A percentile compares a stretch with the other conserved stretches of the same genome.
Evolutionary conservation across 2,329 filamentous ascomycete genomes (phyloP).

Genomic region (Ceratocystis cacaofunesta): DNA sequence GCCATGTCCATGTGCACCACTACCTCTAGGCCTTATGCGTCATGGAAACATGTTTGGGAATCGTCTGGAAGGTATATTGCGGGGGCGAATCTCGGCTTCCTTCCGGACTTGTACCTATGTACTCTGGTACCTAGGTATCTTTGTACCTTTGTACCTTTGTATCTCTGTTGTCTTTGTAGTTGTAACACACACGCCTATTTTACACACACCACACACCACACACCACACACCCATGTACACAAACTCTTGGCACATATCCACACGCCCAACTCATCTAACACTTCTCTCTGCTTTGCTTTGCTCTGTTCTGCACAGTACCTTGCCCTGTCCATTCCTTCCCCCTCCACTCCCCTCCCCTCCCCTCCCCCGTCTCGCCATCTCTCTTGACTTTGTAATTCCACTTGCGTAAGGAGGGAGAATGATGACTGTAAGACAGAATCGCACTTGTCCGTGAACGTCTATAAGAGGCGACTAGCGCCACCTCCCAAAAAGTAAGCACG

Average conservation of each 20-base stretch:
- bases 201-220: neutral
- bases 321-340: neutral
- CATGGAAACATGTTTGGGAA: constrained; percentile 4
- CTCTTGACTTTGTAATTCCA: neutral
- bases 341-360: neutral
- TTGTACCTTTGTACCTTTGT: neutral
- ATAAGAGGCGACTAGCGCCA: neutral
- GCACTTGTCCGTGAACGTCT: neutral
- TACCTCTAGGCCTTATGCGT: neutral
- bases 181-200: neutral
- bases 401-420: neutral
- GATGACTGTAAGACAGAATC: neutral
- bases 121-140: neutral
- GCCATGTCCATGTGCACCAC: neutral
- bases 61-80: constrained; percentile 7
- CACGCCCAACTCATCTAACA: too few relatives aligned
- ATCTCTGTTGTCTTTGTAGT: neutral
- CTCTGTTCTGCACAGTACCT: neutral
- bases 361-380: neutral
- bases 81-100: constrained; percentile 11
- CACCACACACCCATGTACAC: neutral
- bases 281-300: too few relatives aligned
- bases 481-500: neutral
- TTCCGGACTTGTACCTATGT: constrained; percentile 6
- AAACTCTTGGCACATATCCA: neutral